Percentiles rank a stretch among this genome's conserved stretches.
Evolutionary conservation across 768 basidiomycete genomes (phyloP).

Genomic region (Multifurca ochricompacta): DNA sequence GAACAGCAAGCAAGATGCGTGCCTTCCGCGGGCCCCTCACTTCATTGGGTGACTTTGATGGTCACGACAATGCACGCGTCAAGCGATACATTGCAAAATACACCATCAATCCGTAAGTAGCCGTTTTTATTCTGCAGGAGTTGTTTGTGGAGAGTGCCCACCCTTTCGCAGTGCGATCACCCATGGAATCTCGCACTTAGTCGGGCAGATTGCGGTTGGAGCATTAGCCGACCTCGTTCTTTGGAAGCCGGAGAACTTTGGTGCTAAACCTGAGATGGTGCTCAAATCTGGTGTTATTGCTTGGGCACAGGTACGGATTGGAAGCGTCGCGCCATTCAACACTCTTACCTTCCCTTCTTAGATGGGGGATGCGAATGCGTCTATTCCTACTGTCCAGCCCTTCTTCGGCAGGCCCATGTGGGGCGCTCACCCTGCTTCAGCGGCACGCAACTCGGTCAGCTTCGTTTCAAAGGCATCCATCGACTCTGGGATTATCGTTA

Average conservation of each 20-base stretch:
- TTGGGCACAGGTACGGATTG: slow-evolving; percentile 61
- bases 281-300: slow-evolving; percentile 92
- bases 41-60: slow-evolving; percentile 59
- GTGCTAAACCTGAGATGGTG: slow-evolving; percentile 87
- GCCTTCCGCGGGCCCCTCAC: slow-evolving; percentile 66
- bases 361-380: slow-evolving; percentile 97
- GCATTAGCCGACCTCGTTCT: slow-evolving; percentile 90
- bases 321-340: not conserved
- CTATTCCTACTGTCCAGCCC: slow-evolving; percentile 94
- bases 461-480: slow-evolving; percentile 81
- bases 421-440: slow-evolving; percentile 71
- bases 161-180: slow-evolving; percentile 70
- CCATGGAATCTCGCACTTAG: slow-evolving; percentile 82
- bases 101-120: slow-evolving; percentile 89
- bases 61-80: slow-evolving; percentile 79
- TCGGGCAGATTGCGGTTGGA: slow-evolving; percentile 78
- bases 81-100: slow-evolving; percentile 96
- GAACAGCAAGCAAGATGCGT: slow-evolving; percentile 93
- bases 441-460: slow-evolving; percentile 73
- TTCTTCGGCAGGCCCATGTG: slow-evolving; percentile 87
- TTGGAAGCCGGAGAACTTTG: slow-evolving; percentile 94
- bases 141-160: not conserved
- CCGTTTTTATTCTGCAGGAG: not conserved
- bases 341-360: slow-evolving; percentile 27
- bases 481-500: slow-evolving; percentile 45